Conservation (phyloP, 306 rosid species). For the Quercus wislizeni region DNA sequence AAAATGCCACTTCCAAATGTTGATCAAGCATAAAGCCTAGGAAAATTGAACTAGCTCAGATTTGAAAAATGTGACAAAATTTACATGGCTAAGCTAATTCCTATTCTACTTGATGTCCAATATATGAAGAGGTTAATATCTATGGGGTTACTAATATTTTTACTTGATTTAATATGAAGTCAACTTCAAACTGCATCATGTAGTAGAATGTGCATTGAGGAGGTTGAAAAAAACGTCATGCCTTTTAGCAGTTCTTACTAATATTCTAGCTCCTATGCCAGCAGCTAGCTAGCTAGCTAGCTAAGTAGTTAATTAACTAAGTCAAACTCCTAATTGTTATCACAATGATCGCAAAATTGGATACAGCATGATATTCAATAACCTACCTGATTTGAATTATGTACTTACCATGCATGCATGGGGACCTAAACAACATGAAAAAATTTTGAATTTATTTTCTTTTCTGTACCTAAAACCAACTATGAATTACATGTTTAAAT, state of each 20-base stretch:
- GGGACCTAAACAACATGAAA: neutral
- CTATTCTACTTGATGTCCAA: neutral
- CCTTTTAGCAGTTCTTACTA: neutral
- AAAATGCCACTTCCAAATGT: too few relatives aligned
- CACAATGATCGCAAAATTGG: conserved; percentile 22
- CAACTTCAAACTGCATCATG: neutral
- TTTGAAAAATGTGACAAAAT: neutral
- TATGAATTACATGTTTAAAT: too few relatives aligned
- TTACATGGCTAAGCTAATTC: neutral
- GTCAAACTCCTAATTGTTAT: neutral
- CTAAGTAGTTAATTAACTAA: neutral
- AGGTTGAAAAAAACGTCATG: neutral
- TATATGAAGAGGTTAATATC: neutral
- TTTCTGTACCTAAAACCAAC: too few relatives aligned
- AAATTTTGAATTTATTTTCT: neutral
- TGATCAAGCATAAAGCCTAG: neutral
- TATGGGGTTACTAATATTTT: neutral
- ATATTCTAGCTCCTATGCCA: neutral
- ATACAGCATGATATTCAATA: conserved; percentile 26
- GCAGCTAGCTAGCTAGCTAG: neutral
- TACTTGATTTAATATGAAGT: neutral
- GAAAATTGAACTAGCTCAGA: neutral
- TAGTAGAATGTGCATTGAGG: neutral
- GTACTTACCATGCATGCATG: conserved; percentile 19
- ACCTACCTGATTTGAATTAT: conserved; percentile 26